phyloP scores from a whole-genome alignment of 805 yeast species.

The Metschnikowia chrysomelidarum region DNA sequence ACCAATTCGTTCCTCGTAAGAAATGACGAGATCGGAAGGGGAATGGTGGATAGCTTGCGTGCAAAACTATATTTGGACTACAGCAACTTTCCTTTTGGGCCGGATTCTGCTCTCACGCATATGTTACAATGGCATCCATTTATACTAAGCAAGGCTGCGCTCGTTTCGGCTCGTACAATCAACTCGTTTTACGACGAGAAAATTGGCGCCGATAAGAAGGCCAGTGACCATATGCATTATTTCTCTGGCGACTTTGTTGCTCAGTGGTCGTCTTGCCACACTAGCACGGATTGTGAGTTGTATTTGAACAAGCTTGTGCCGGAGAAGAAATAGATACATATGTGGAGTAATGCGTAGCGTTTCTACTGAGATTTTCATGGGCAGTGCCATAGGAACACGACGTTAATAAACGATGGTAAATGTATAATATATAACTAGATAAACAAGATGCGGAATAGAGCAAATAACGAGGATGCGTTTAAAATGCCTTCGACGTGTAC shows the following conservation, averaged over 20 bases:
- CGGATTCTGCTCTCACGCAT: slow-evolving; percentile 76
- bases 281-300: slow-evolving; percentile 50
- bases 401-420: slow-evolving; percentile 11
- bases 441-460: slow-evolving; percentile 2
- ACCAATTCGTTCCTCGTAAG: slow-evolving; percentile 69
- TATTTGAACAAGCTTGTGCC: slow-evolving; percentile 27
- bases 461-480: too few relatives aligned
- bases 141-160: slow-evolving; percentile 65
- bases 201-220: slow-evolving; percentile 17
- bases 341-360: too few relatives aligned
- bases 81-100: slow-evolving; percentile 55
- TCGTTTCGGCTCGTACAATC: slow-evolving; percentile 55
- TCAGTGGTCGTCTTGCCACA: slow-evolving; percentile 56
- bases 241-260: slow-evolving; percentile 67
- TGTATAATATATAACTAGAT: slow-evolving; percentile 13
- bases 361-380: too few relatives aligned
- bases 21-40: slow-evolving; percentile 62
- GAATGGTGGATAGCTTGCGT: slow-evolving; percentile 75
- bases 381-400: too few relatives aligned
- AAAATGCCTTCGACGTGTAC: slow-evolving; percentile 55
- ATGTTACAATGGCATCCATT: slow-evolving; percentile 94
- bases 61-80: slow-evolving; percentile 71
- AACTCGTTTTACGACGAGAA: slow-evolving; percentile 26
- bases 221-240: slow-evolving; percentile 48
- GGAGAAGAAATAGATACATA: slow-evolving; percentile 2